phyloP scores from a whole-genome alignment of 306 rosid genomes.

The Inga leiocalycina region DNA sequence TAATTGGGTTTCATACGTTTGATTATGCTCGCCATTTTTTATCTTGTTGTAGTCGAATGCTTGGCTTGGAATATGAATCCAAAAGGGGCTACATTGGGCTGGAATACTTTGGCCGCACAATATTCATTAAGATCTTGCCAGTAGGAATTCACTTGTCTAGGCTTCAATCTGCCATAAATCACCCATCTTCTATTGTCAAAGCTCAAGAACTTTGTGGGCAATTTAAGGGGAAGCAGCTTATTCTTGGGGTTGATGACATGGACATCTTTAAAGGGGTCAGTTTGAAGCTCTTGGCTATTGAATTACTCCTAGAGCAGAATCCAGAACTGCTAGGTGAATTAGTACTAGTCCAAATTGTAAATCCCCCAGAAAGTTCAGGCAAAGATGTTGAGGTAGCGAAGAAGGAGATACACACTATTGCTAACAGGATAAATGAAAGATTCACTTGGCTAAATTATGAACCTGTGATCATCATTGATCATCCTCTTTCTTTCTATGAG shows the following conservation, averaged over 20 bases:
- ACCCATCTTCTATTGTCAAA: conserved; percentile 54
- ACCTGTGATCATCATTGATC: conserved; percentile 71
- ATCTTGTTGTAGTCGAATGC: conserved; percentile 82
- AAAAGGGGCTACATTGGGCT: conserved; percentile 78
- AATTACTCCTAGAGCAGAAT: conserved; percentile 63
- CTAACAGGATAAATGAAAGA: conserved; percentile 56
- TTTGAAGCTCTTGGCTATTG: conserved; percentile 73
- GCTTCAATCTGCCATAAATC: conserved; percentile 62
- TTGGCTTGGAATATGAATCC: conserved; percentile 77
- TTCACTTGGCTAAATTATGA: conserved; percentile 70
- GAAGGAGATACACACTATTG: conserved; percentile 50
- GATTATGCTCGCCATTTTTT: conserved; percentile 94
- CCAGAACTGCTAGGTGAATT: conserved; percentile 59
- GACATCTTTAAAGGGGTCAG: conserved; percentile 84
- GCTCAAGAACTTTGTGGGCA: conserved; percentile 59
- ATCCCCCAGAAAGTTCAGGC: conserved; percentile 68
- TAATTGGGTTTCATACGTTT: conserved; percentile 87
- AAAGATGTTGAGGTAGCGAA: conserved; percentile 62
- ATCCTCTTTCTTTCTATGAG: conserved; percentile 58
- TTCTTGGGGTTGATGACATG: conserved; percentile 85
- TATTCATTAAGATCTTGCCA: conserved; percentile 73
- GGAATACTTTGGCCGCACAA: conserved; percentile 83
- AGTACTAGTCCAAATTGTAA: conserved; percentile 73
- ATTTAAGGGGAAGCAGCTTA: conserved; percentile 61
- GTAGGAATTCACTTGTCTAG: conserved; percentile 85